phyloP scores from a whole-genome alignment of 2,329 filamentous ascomycete species.

The Pyrenophora tritici-repentis region DNA sequence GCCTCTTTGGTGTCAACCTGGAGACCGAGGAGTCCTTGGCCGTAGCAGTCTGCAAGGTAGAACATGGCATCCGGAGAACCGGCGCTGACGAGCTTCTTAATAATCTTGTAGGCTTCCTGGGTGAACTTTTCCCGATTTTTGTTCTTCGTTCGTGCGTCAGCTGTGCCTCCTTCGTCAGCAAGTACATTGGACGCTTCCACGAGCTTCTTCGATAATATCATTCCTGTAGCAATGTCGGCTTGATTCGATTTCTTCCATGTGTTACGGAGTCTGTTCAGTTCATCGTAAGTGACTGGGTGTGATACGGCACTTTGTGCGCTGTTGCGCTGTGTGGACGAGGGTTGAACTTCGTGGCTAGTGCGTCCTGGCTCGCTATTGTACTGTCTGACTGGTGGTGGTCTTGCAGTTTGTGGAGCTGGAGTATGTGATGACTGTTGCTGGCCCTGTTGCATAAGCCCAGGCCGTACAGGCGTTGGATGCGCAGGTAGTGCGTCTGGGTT shows the following conservation, averaged over 20 bases:
- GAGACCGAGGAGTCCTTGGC: constrained; percentile 76
- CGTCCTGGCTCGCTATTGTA: constrained; percentile 53
- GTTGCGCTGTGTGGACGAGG: constrained; percentile 24
- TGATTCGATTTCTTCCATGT: constrained; percentile 69
- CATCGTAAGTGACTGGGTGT: constrained; percentile 73
- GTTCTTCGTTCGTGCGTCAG: constrained; percentile 66
- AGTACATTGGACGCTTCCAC: constrained; percentile 83
- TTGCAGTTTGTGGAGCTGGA: constrained; percentile 35
- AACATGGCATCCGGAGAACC: constrained; percentile 90
- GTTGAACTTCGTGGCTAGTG: constrained; percentile 37
- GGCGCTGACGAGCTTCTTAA: constrained; percentile 80
- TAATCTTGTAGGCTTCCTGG: constrained; percentile 82
- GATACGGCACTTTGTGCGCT: constrained; percentile 30
- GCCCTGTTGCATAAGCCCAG: constrained; percentile 53
- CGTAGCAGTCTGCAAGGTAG: constrained; percentile 86
- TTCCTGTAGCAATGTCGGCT: constrained; percentile 70
- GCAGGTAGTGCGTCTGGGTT: constrained; percentile 62
- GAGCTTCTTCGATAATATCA: constrained; percentile 79
- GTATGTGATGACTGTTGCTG: constrained; percentile 31
- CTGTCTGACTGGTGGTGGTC: constrained; percentile 59
- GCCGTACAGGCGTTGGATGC: constrained; percentile 61
- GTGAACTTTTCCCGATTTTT: constrained; percentile 81
- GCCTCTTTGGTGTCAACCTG: constrained; percentile 89
- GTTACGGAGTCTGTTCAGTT: constrained; percentile 76
- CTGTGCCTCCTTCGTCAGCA: constrained; percentile 73